Evolutionary conservation across 73 alveolate genomes (phyloP), one percentile per base, ranked within the genome.

Genomic region (Paramecium bursaria): DNA sequence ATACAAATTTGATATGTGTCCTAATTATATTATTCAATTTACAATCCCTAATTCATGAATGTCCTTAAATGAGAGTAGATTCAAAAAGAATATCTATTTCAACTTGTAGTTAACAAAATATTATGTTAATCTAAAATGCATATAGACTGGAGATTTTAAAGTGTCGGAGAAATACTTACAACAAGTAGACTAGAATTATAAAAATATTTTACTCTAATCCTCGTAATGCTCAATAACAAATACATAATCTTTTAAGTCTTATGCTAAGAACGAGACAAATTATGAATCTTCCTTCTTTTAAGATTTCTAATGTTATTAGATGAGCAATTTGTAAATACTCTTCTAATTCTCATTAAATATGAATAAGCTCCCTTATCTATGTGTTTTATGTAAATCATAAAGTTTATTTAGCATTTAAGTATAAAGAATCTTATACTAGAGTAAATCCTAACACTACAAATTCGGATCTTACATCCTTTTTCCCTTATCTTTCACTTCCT

Each of bases 391-490:
- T 11, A 7, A 35, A 9, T 67, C 25, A 67, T 19, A 42, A 25
- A 67, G 48, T 42, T 67, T 67, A 6, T 67, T 30, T 67, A 42
- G 21, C 23, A 67, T 25, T 15, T 67, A 7, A 67, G 33, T 44
- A 42, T 67, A 67, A 39, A 29, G 23, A 25, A 67, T n/a, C 21
- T 67, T 67, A 67, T 67, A 67, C 22, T 67, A 7, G 22, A 67
- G 10, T 15, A 67, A 67, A 67, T 67, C 82, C 19, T 31, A 31
- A 67, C 82, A 67, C 9, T 67, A 67, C 19, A 67, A 21, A 67
- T 67, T 67, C 4, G 82, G 82, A 67, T 67, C 82, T 67, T 67
- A 21, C 82, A 67, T 67, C 1, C 82, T 44, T 67, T 67, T 67
- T 39, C 44, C 82, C n/a, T 67, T 67, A 19, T 67, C 82, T 19